A percentile compares a stretch with the other conserved stretches of the same genome.
Conservation (phyloP, 2,329 filamentous ascomycete species). For the Colletotrichum truncatum region DNA sequence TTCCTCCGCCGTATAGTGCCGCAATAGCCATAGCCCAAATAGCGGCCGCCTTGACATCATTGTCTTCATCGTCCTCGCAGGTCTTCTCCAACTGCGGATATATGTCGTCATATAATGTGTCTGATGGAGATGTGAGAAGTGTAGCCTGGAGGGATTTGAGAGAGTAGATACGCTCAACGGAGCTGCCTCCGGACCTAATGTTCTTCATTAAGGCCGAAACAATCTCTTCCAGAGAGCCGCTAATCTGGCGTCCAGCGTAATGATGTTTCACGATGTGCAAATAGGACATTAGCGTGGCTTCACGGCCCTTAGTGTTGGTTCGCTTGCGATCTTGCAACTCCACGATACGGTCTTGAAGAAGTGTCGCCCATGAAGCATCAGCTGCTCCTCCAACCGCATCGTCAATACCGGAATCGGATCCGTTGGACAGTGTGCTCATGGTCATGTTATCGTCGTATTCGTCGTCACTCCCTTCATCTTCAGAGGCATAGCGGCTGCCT, state of each 20-base stretch:
- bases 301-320: constrained; percentile 76
- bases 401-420: constrained; percentile 63
- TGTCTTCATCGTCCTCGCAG: constrained; percentile 73
- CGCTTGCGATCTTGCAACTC: constrained; percentile 80
- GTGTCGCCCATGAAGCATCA: constrained; percentile 67
- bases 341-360: constrained; percentile 72
- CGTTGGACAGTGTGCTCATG: constrained; percentile 50
- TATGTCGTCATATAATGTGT: constrained; percentile 72
- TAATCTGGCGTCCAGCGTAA: constrained; percentile 71
- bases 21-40: constrained; percentile 80
- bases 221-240: constrained; percentile 67
- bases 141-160: constrained; percentile 78
- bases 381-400: constrained; percentile 64
- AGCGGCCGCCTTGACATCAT: constrained; percentile 71
- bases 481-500: constrained; percentile 70
- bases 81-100: constrained; percentile 66
- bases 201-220: constrained; percentile 74
- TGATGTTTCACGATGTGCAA: constrained; percentile 73
- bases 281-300: constrained; percentile 70
- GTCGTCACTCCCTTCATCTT: constrained; percentile 68
- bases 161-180: constrained; percentile 75
- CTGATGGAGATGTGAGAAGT: constrained; percentile 71
- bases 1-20: constrained; percentile 79
- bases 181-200: constrained; percentile 73
- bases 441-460: constrained; percentile 60